A percentile compares a stretch with the other conserved stretches of the same genome.
phyloP scores from a whole-genome alignment of 805 yeast genomes.

The Spathaspora girioi region DNA sequence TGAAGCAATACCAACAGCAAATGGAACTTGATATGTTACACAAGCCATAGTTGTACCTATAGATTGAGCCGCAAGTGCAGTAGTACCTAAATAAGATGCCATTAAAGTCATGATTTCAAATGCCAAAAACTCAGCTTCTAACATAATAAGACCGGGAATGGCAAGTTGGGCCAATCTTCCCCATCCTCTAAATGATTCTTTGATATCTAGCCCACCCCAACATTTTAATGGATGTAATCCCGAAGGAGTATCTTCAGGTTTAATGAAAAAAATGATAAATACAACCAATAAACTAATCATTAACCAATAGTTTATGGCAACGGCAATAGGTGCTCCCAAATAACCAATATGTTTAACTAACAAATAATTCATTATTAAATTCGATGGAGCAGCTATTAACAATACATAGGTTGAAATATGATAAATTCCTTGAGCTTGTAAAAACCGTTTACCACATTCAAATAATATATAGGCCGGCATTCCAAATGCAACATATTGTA shows the following conservation, averaged over 20 bases:
- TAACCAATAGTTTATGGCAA: slow-evolving; percentile 53
- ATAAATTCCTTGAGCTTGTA: slow-evolving; percentile 58
- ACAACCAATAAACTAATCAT: slow-evolving; percentile 46
- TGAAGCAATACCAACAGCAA: slow-evolving; percentile 56
- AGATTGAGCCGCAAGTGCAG: slow-evolving; percentile 50
- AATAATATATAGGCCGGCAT: slow-evolving; percentile 55
- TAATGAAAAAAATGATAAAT: slow-evolving; percentile 33
- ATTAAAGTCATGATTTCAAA: slow-evolving; percentile 54
- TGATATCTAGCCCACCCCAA: slow-evolving; percentile 45
- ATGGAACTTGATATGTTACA: slow-evolving; percentile 53
- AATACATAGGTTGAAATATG: slow-evolving; percentile 54
- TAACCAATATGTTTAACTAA: slow-evolving; percentile 48
- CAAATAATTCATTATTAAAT: slow-evolving; percentile 42
- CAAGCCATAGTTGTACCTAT: slow-evolving; percentile 47
- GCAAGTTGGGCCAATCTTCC: slow-evolving; percentile 41
- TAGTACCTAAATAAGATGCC: slow-evolving; percentile 52
- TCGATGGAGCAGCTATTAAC: slow-evolving; percentile 51
- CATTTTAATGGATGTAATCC: slow-evolving; percentile 46
- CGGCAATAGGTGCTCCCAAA: slow-evolving; percentile 58
- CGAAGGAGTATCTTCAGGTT: slow-evolving; percentile 38
- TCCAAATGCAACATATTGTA: slow-evolving; percentile 46
- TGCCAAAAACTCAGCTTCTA: slow-evolving; percentile 58
- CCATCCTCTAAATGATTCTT: slow-evolving; percentile 46
- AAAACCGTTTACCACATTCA: slow-evolving; percentile 53
- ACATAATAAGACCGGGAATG: slow-evolving; percentile 54